A percentile compares a stretch with the other conserved stretches of the same genome.
Conservation (phyloP, 2,329 filamentous ascomycete species). For the Arthroderma sp. region DNA sequence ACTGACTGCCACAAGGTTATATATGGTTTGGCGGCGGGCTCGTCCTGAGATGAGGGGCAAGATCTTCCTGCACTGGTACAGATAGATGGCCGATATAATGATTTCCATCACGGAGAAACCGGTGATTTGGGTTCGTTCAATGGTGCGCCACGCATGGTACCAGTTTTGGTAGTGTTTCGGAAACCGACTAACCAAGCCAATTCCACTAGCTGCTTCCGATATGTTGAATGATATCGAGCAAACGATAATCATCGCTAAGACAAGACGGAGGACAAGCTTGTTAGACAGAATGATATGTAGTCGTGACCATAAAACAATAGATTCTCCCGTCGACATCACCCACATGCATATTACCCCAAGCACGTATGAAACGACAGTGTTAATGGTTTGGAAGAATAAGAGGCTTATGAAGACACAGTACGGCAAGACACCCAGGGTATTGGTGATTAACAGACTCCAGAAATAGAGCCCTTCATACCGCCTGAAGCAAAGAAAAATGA, state of each 20-base stretch:
- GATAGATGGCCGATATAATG: constrained; percentile 39
- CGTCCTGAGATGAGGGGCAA: constrained; percentile 13
- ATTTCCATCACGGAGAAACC: constrained; percentile 45
- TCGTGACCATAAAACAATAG: constrained; percentile 38
- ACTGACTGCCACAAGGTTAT: constrained; percentile 31
- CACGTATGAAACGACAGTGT: background rate
- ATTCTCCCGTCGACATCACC: constrained; percentile 37
- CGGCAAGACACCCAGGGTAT: constrained; percentile 27
- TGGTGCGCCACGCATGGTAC: constrained; percentile 31
- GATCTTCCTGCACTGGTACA: constrained; percentile 34
- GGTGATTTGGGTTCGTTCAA: constrained; percentile 45
- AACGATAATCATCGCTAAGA: constrained; percentile 35
- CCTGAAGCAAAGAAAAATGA: constrained; percentile 34
- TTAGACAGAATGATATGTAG: constrained; percentile 34
- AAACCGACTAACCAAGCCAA: constrained; percentile 20
- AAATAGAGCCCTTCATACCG: constrained; percentile 34
- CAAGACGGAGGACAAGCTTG: constrained; percentile 25
- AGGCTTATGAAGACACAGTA: constrained; percentile 11
- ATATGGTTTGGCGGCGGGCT: constrained; percentile 19
- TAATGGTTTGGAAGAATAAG: background rate
- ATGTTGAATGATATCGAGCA: constrained; percentile 32
- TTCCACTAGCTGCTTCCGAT: constrained; percentile 34
- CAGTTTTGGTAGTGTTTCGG: constrained; percentile 2
- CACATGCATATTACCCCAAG: constrained; percentile 22
- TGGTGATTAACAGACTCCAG: constrained; percentile 32